Conservation (phyloP, 2,329 filamentous ascomycete species). For the Fusarium avenaceum region DNA sequence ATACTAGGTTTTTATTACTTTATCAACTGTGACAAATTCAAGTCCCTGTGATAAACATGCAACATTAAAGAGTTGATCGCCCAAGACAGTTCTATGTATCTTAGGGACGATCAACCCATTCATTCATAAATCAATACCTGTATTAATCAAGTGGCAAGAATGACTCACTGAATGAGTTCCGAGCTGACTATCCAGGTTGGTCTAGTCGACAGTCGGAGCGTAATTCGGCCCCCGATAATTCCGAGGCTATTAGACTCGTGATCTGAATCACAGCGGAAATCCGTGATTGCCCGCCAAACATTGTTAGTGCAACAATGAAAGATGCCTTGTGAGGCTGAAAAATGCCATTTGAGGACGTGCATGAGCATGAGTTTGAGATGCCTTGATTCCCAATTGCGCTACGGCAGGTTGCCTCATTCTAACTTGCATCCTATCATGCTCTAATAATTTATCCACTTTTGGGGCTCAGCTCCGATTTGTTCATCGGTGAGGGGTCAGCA, state of each 20-base stretch:
- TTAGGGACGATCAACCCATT: no score
- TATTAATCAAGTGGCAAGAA: background rate
- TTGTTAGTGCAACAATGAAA: no score
- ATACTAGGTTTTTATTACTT: no score
- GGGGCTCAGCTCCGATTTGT: constrained; percentile 25
- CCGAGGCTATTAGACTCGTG: constrained; percentile 3
- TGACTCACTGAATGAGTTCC: background rate
- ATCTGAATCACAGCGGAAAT: background rate
- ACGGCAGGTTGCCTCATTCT: background rate
- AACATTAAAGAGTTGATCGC: no score
- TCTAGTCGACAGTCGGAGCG: background rate
- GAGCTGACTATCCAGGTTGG: constrained; percentile 7
- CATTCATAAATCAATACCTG: no score
- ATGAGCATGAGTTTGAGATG: background rate
- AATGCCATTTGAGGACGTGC: background rate
- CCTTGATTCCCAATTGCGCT: background rate
- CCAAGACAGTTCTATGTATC: no score
- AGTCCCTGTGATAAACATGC: no score
- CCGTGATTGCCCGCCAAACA: background rate
- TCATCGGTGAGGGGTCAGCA: constrained; percentile 3
- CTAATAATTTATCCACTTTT: constrained; percentile 10
- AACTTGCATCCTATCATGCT: background rate
- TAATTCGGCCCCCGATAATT: constrained; percentile 9
- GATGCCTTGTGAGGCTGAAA: constrained; percentile 20
- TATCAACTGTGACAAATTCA: no score